These are phyloP conservation scores for Saturnispora halmiae DNA, from an alignment of 805 yeast genomes.

Conservation along the genomic window DNA sequence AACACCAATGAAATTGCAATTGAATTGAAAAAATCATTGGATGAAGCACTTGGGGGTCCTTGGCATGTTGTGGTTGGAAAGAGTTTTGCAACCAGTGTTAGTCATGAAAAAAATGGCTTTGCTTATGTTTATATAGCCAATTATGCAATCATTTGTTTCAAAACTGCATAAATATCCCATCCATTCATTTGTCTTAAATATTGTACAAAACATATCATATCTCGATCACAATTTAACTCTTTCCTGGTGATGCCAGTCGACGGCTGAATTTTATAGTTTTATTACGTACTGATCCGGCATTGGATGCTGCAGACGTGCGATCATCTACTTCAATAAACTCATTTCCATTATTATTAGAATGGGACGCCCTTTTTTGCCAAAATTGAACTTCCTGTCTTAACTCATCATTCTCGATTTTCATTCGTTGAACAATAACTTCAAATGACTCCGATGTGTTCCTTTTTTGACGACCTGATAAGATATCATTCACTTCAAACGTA, in stretches of 20 bases:
- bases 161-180: constrained; percentile 53
- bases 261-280: constrained; percentile 3
- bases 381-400: constrained; percentile 4
- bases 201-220: too few relatives aligned
- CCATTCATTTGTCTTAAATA: too few relatives aligned
- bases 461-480: constrained; percentile 4
- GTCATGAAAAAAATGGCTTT: constrained; percentile 66
- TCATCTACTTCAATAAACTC: neutral
- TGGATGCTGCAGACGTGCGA: neutral
- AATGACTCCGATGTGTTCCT: neutral
- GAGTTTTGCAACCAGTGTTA: constrained; percentile 70
- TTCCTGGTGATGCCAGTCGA: constrained; percentile 1
- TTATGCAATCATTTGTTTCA: constrained; percentile 59
- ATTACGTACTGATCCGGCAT: neutral
- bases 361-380: neutral
- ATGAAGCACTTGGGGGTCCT: constrained; percentile 53
- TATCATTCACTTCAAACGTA: neutral
- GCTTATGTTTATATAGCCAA: constrained; percentile 64
- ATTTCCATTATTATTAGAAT: neutral
- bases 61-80: constrained; percentile 82
- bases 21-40: constrained; percentile 53
- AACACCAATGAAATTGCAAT: constrained; percentile 59
- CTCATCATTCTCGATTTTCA: constrained; percentile 3
- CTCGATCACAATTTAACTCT: neutral
- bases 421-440: neutral